These are phyloP conservation scores for Leptomonas seymouri DNA, from an alignment of 208 protist species.

Conservation along the genomic window DNA sequence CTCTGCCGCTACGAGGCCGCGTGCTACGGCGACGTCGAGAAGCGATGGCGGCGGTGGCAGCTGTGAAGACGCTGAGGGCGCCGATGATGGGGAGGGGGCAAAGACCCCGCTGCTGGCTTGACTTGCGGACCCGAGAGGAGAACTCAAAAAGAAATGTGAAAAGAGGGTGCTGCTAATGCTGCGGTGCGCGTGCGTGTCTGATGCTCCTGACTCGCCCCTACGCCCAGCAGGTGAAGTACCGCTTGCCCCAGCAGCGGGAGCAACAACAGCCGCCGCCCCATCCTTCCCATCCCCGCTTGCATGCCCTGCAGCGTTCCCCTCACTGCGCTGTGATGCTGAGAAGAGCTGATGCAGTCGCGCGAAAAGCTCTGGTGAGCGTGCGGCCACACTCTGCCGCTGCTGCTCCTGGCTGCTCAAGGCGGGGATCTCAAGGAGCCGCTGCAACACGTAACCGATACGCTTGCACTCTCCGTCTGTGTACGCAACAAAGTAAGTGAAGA, in stretches of 20 bases:
- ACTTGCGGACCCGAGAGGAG: too few species aligned
- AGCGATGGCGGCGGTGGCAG: conserved; percentile 11
- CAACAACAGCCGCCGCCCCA: background rate
- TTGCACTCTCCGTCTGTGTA: conserved; percentile 81
- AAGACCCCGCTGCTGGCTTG: background rate
- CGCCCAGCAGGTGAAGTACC: background rate
- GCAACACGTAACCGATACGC: conserved; percentile 62
- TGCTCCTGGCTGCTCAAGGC: conserved; percentile 16
- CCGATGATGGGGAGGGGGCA: background rate
- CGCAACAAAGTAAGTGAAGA: conserved; percentile 68
- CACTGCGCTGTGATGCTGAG: background rate
- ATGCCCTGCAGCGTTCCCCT: background rate
- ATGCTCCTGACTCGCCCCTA: background rate
- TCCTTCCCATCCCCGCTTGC: background rate
- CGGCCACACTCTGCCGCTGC: conserved; percentile 3
- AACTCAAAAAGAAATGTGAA: conserved; percentile 3
- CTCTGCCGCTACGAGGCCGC: conserved; percentile 9
- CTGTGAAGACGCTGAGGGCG: background rate
- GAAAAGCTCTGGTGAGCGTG: conserved; percentile 5
- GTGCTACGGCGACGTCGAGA: conserved; percentile 7
- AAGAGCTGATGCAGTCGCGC: conserved; percentile 10
- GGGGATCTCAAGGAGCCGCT: conserved; percentile 28
- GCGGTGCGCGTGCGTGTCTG: background rate
- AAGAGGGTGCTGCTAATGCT: conserved; percentile 13
- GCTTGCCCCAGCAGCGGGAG: background rate